Base-by-base conservation (phyloP, 768 basidiomycete species). In the Termitomyces sp. region DNA sequence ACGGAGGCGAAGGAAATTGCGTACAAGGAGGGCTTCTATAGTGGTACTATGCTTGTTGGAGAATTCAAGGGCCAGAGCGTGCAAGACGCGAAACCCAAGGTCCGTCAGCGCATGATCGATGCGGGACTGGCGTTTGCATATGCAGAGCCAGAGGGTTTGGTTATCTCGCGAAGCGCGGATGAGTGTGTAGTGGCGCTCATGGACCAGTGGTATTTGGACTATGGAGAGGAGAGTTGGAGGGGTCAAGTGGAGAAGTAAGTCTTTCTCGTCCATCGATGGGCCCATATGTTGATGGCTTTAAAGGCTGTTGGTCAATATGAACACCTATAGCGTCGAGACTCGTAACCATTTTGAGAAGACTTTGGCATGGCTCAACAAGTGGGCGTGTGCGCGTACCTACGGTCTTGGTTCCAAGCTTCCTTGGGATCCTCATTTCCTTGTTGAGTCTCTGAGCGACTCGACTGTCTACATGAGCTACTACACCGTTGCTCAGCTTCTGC, bases 121-220 rank as follows among this genome's bases (percentile, higher is more conserved):
- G 77, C 74, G 7, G 88, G 87, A 2, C 67, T 91, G 56, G 96
- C 92, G 7, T 87, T 97, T 66, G 80, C 91, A 59, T 99, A 99
- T 70, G 94, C 95, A 10, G 96, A 98, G 74, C 96, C 96, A 0
- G 95, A 98, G 72, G 90, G 89, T 6, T 33, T 57, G 36, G 55
- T 53, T 41, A 53, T 53, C 10, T 92, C 89, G 48, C 81, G 96
- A 47, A 93, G 90, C 72, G 86, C 83, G n/a, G 97, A 99, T 68
- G 96, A 98, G 74, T 99, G 97, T 76, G 91, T 98, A 20, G 94
- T 99, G 59, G 95, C 96, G 3, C 76, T 99, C 64, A 95, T 95
- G 85, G 97, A 99, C 71, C 97, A 99, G 74, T 99, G 96, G 95
- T 99, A 98, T 73, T 75, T 98, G 72, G 94, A 98, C 73, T 99